Percentiles rank a stretch among this genome's conserved stretches.
phyloP scores from a whole-genome alignment of 305 asterid genomes.

The Fraxinus latifolia region DNA sequence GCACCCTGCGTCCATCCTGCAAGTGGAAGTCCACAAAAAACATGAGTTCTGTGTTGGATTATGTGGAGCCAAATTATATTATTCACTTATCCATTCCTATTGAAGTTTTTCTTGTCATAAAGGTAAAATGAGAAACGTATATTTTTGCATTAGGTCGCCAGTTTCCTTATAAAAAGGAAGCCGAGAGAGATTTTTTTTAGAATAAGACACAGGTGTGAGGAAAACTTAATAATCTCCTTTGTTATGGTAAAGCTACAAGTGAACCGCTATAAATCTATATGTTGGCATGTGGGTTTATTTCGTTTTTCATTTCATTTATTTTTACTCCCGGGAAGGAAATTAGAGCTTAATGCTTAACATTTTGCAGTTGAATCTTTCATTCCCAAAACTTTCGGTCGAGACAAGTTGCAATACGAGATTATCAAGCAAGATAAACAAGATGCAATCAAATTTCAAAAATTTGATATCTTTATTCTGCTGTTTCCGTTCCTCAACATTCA shows the following conservation, averaged over 20 bases:
- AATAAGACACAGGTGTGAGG: not conserved
- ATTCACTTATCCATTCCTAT: not conserved
- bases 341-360: not conserved
- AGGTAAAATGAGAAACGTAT: not conserved
- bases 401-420: not conserved
- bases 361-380: not conserved
- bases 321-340: not conserved
- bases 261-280: not conserved
- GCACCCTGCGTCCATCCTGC: constrained; percentile 42
- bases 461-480: not conserved
- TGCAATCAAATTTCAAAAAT: not conserved
- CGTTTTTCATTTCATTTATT: not conserved
- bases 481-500: not conserved
- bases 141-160: not conserved
- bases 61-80: not conserved
- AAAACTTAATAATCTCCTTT: not conserved
- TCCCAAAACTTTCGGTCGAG: not conserved
- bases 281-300: not conserved
- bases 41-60: not conserved
- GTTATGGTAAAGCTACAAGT: not conserved
- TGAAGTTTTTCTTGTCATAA: not conserved
- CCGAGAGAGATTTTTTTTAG: not conserved
- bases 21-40: not conserved
- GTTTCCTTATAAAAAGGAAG: not conserved
- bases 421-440: not conserved